phyloP scores from a whole-genome alignment of 352 stramenopile genomes.

The Globisporangium okanoganense region DNA sequence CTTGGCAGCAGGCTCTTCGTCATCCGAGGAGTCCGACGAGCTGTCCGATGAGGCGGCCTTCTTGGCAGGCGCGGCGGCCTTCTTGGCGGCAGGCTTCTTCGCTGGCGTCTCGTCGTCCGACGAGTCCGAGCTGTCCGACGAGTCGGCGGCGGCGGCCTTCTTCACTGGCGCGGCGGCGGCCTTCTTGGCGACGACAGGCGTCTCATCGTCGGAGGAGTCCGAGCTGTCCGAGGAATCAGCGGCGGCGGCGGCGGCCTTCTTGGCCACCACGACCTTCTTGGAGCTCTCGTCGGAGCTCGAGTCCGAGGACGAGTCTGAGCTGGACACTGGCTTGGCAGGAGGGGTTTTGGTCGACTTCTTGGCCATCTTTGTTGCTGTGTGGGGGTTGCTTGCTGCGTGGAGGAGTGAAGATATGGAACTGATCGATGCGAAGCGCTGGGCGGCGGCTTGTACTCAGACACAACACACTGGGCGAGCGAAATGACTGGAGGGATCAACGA shows the following conservation, averaged over 20 bases:
- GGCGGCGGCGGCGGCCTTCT: slow-evolving; percentile 29
- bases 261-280: slow-evolving; percentile 31
- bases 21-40: slow-evolving; percentile 55
- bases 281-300: slow-evolving; percentile 36
- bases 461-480: slow-evolving; percentile 1
- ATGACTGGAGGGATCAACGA: slow-evolving; percentile 14
- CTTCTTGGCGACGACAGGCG: slow-evolving; percentile 27
- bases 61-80: slow-evolving; percentile 39
- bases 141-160: slow-evolving; percentile 13
- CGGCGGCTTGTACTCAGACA: slow-evolving; percentile 1
- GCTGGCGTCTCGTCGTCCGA: slow-evolving; percentile 38
- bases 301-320: slow-evolving; percentile 33
- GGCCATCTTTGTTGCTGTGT: slow-evolving; percentile 21
- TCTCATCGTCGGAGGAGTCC: slow-evolving; percentile 35
- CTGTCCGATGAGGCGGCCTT: slow-evolving; percentile 36
- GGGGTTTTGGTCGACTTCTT: slow-evolving; percentile 34
- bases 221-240: slow-evolving; percentile 28
- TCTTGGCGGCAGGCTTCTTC: slow-evolving; percentile 28
- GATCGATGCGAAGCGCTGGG: slow-evolving; percentile 4
- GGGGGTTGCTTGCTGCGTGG: background rate
- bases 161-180: slow-evolving; percentile 22
- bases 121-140: slow-evolving; percentile 21
- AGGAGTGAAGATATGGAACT: slow-evolving; percentile 18
- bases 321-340: slow-evolving; percentile 28
- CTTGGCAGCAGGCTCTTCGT: slow-evolving; percentile 39